phyloP scores from a whole-genome alignment of 345 rosid species.

The Camelina neglecta region DNA sequence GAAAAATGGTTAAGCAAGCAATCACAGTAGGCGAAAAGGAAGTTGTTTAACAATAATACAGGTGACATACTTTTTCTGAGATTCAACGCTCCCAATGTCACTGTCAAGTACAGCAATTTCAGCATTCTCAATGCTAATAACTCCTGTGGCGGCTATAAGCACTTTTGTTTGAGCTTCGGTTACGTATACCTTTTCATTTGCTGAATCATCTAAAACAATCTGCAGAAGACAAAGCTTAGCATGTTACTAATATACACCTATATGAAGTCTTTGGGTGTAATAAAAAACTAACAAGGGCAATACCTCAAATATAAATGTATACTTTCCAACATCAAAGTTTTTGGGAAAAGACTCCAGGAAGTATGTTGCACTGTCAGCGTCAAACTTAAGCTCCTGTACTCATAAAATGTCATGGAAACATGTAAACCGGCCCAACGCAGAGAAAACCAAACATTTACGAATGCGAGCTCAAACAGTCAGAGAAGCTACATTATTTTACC shows the following conservation, averaged over 20 bases:
- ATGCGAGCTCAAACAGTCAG: constrained; percentile 7
- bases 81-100: constrained; percentile 77
- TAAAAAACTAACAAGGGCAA: constrained; percentile 20
- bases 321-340: constrained; percentile 78
- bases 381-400: constrained; percentile 79
- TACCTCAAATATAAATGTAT: constrained; percentile 89
- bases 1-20: constrained; percentile 5
- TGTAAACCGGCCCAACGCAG: constrained; percentile 2
- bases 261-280: constrained; percentile 18
- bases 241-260: constrained; percentile 21
- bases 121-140: constrained; percentile 63
- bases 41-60: background rate
- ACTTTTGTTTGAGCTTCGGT: constrained; percentile 68
- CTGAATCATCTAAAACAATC: constrained; percentile 69
- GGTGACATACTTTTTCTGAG: constrained; percentile 66
- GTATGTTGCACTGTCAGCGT: constrained; percentile 52
- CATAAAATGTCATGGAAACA: constrained; percentile 33
- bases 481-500: constrained; percentile 49
- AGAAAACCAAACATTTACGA: constrained; percentile 18
- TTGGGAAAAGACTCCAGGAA: constrained; percentile 62
- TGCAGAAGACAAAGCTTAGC: constrained; percentile 38
- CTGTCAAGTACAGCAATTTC: constrained; percentile 86
- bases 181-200: constrained; percentile 58
- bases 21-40: background rate
- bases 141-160: constrained; percentile 68